Percentiles rank a stretch among this genome's conserved stretches.
These are phyloP conservation scores for Clitocybe nebularis DNA, from an alignment of 1,284 basidiomycete genomes.

Conservation along the genomic window DNA sequence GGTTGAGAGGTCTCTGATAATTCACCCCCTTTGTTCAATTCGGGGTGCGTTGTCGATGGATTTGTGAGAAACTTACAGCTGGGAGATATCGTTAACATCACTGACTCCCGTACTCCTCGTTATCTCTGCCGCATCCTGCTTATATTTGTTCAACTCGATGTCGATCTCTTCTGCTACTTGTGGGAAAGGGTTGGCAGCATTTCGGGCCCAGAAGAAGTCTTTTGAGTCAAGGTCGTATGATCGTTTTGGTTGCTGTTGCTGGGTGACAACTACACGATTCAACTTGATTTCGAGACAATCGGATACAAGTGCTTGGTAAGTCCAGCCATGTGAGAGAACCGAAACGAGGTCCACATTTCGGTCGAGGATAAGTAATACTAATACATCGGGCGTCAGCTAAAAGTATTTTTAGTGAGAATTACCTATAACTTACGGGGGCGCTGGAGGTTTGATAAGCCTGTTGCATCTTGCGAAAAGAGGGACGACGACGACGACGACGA, in stretches of 20 bases:
- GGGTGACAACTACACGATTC: constrained; percentile 83
- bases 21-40: neutral
- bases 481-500: constrained; percentile 48
- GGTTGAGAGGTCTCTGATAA: constrained; percentile 79
- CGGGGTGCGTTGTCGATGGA: neutral
- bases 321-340: constrained; percentile 97
- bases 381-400: constrained; percentile 9
- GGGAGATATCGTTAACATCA: constrained; percentile 92
- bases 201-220: constrained; percentile 99
- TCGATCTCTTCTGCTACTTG: constrained; percentile 99
- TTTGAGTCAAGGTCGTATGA: constrained; percentile 97
- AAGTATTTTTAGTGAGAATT: constrained; percentile 7
- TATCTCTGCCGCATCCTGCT: constrained; percentile 95
- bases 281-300: constrained; percentile 98
- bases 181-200: constrained; percentile 95
- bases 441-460: constrained; percentile 72
- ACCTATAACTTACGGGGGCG: constrained; percentile 66
- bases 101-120: constrained; percentile 95
- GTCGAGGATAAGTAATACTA: constrained; percentile 88
- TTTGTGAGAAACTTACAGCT: constrained; percentile 60
- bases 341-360: constrained; percentile 95
- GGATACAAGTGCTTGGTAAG: constrained; percentile 97
- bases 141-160: constrained; percentile 89
- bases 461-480: constrained; percentile 70
- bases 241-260: constrained; percentile 57